These are phyloP conservation scores for Fraxinus floribunda DNA, from an alignment of 305 asterid species.

Conservation along the genomic window DNA sequence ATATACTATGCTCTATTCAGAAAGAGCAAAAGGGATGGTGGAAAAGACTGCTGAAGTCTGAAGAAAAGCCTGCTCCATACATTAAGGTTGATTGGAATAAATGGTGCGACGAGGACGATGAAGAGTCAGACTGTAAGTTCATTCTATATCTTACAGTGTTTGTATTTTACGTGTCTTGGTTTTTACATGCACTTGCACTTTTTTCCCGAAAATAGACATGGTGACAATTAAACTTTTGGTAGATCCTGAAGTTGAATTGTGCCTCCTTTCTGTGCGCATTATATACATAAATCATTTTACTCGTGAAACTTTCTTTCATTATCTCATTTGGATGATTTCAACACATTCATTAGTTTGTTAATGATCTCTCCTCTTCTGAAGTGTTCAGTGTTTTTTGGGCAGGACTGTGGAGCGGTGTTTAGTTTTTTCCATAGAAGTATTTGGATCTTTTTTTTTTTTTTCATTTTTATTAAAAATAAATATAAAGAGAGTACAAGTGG, in stretches of 20 bases:
- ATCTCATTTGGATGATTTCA: not conserved
- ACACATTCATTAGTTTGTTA: not conserved
- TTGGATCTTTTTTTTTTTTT: not conserved
- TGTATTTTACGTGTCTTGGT: not conserved
- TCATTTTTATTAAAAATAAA: not conserved
- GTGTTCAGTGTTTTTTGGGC: not conserved
- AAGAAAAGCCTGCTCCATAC: slow-evolving; percentile 75
- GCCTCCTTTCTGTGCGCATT: not conserved
- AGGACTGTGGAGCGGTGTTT: not conserved
- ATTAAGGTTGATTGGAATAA: slow-evolving; percentile 91
- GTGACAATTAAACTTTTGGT: not conserved
- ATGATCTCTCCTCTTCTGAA: not conserved
- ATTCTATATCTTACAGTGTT: slow-evolving; percentile 8
- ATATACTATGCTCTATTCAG: slow-evolving; percentile 64
- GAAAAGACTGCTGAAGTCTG: slow-evolving; percentile 76
- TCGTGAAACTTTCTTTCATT: not conserved
- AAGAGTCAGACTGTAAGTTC: slow-evolving; percentile 70
- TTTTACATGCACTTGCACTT: not conserved
- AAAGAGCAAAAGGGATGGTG: slow-evolving; percentile 83
- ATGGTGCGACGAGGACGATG: slow-evolving; percentile 90
- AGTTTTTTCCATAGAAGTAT: not conserved
- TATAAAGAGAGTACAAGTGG: not conserved
- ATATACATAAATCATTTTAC: not conserved
- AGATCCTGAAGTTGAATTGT: not conserved
- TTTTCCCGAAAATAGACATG: not conserved